Conservation (phyloP, 192 early-diverging fungal genomes). For the Backusella australiensis region DNA sequence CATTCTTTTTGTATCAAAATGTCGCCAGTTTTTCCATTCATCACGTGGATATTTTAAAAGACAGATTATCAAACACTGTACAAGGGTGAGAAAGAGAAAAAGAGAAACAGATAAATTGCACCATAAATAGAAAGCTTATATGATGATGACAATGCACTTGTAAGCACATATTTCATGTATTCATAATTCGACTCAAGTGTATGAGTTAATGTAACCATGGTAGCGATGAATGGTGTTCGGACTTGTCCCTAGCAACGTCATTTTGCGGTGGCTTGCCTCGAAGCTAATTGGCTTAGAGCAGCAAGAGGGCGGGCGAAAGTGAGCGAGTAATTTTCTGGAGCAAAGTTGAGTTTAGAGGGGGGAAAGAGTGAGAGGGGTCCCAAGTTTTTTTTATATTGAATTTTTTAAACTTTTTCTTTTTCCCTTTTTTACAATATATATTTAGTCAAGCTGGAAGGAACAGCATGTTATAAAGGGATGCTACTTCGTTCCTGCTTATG, state of each 20-base stretch:
- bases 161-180: too few species aligned
- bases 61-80: neutral
- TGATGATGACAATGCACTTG: too few species aligned
- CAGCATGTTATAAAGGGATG: constrained; percentile 15
- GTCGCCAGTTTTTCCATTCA: neutral
- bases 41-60: neutral
- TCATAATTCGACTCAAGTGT: too few species aligned
- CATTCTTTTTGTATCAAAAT: neutral
- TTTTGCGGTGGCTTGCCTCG: neutral
- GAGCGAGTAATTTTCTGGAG: neutral
- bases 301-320: neutral
- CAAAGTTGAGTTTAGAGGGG: neutral
- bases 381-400: neutral
- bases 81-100: neutral
- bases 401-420: neutral
- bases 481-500: constrained; percentile 17
- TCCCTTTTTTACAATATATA: neutral
- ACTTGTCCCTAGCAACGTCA: neutral
- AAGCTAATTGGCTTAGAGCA: neutral
- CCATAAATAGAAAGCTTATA: too few species aligned
- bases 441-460: neutral
- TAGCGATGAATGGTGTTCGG: too few species aligned
- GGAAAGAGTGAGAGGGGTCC: neutral
- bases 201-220: too few species aligned
- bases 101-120: too few species aligned